Base-by-base conservation (phyloP, 805 yeast species). In the Candida maesae region DNA sequence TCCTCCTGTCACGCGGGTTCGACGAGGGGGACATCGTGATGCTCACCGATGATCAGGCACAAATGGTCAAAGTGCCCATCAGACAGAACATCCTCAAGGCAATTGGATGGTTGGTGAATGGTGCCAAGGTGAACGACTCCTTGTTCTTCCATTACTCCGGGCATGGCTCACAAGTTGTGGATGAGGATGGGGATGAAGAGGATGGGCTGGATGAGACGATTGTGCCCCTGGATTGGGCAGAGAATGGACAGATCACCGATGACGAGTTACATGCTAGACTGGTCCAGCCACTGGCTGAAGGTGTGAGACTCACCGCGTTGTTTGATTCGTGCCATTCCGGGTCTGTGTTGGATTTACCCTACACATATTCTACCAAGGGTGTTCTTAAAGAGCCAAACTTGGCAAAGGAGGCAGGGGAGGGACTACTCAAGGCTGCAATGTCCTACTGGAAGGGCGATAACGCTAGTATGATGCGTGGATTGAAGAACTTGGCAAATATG, bases 311-410 rank as follows among this genome's bases (percentile, higher is more conserved):
- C 39, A 86, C 95, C 4, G 89, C 90, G 0, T 64, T 86, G 44
- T 86, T 82, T 52, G 95, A 87, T 63, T 81, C 88, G 11, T 87
- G 95, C 59, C 95, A 87, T 58, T 83, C 91, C 1, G 95, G 95
- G 11, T 77, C 91, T 1, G 91, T 76, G 1, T 61, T 87, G 49
- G 95, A 87, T 60, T 65, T 87, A 44, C 95, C 95, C 2, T 87
- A 76, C 52, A 70, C 76, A 35, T 87, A 87, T 61, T 83, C 93
- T 4, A 84, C 91, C 14, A 83, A 84, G 58, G 95, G 95, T 45
- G 79, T 84, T 4, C 58, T 86, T 36, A 87, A 86, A 62, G 95
- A 85, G 60, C 90, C 90, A 32, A 84, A 81, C 57, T 61, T 85
- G 51, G 74, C 82, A 66, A 81, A 83, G 58, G 89, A 83, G 47